These are phyloP conservation scores for Tuber umbilicatum DNA, from an alignment of 495 filamentous ascomycete species.

Conservation along the genomic window DNA sequence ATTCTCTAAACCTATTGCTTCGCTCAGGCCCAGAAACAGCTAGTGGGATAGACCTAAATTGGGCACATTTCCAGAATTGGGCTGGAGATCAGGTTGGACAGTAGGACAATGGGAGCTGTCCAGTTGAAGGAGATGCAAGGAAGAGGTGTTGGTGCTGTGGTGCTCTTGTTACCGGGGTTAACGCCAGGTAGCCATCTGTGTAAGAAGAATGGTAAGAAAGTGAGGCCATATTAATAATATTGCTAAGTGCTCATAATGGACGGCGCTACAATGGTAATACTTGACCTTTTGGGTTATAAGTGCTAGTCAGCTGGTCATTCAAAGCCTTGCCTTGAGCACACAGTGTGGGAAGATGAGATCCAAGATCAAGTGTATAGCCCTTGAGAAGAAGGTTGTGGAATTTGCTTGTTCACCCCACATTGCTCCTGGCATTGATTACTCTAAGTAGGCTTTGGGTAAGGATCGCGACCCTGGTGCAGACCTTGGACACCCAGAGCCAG, in stretches of 20 bases:
- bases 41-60: constrained; percentile 66
- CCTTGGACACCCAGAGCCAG: constrained; percentile 16
- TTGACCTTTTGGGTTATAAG: constrained; percentile 18
- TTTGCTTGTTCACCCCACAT: constrained; percentile 21
- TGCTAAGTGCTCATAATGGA: constrained; percentile 43
- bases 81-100: constrained; percentile 94
- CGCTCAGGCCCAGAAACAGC: constrained; percentile 49
- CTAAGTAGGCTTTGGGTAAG: constrained; percentile 27
- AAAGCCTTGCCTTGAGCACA: constrained; percentile 46
- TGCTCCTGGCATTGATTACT: constrained; percentile 18
- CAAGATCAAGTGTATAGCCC: constrained; percentile 53
- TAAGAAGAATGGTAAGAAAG: constrained; percentile 45
- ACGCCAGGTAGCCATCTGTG: constrained; percentile 50
- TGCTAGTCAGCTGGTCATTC: constrained; percentile 18
- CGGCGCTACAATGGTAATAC: constrained; percentile 43
- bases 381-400: constrained; percentile 33
- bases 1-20: constrained; percentile 50
- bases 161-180: constrained; percentile 73
- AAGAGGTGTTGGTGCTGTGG: constrained; percentile 73
- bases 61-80: constrained; percentile 93
- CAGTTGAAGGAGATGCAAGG: constrained; percentile 77
- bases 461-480: constrained; percentile 31
- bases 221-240: constrained; percentile 20
- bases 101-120: constrained; percentile 79
- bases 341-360: constrained; percentile 47